Evolutionary conservation across 495 filamentous ascomycete species (phyloP), one percentile per base, ranked within the genome.

Genomic region (Parathielavia hyrcaniae): DNA sequence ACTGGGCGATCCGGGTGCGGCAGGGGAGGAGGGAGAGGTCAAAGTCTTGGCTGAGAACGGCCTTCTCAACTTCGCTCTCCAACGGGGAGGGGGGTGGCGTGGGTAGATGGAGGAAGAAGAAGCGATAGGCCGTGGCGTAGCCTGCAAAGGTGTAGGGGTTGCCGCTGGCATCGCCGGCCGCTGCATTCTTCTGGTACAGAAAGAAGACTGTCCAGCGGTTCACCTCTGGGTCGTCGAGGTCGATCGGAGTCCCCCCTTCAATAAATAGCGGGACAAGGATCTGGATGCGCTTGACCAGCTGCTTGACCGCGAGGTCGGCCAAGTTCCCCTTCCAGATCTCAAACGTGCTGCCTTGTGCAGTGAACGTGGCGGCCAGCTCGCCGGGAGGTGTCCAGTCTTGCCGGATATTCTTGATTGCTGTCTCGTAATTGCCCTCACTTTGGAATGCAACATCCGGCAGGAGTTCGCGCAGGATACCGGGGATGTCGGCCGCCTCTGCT

Each of bases 191-290:
- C 62, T 86, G 81, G 68, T 96, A 95, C 4, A 80, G 71, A 59
- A 96, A 88, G 72, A 86, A 97, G 19, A 96, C 77, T 0, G 86
- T 90, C 93, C 93, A 99, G 67, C 91, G 81, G 55, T 95, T 89
- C 11, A 61, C 63, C 22, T 90, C 81, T 5, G 87, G 79, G 44
- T 92, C 88, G 44, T 92, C 81, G 13, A 88, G 72, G 10, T 84
- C 77, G 19, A 95, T 76, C 23, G 77, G 79, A 13, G 82, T 85
- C 35, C 90, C 95, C 22, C 89, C 93, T 71, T 99, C 93, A 59
- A 99, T 96, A 71, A 87, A 95, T 53, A 97, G 77, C 9, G 86
- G 85, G n/a, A 90, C 80, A 23, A 91, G 75, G 39, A 96, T 82
- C 69, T 96, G 89, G 48, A 91, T 82, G 47, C 90, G 88, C 64